Percentiles rank a stretch among this genome's conserved stretches.
Conservation (phyloP, 352 stramenopile genomes). For the Phytopythium litorale region DNA sequence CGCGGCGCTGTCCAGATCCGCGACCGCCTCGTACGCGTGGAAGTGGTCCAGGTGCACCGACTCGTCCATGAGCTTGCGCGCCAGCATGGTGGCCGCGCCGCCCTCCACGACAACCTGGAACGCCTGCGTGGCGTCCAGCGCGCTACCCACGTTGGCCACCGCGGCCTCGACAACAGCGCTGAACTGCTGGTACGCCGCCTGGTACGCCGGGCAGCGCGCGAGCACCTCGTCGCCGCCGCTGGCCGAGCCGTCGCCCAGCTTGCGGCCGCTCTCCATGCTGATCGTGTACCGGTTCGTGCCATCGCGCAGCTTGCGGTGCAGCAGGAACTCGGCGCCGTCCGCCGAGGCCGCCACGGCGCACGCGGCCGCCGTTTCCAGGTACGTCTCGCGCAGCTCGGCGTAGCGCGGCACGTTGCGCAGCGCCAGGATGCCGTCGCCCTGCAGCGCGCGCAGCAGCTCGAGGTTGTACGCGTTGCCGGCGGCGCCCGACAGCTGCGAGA, state of each 20-base stretch:
- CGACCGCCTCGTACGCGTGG: conserved; percentile 58
- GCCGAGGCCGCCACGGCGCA: conserved; percentile 51
- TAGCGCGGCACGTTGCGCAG: conserved; percentile 73
- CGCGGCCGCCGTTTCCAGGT: conserved; percentile 47
- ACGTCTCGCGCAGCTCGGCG: conserved; percentile 38
- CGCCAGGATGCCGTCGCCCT: conserved; percentile 68
- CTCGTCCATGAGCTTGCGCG: conserved; percentile 53
- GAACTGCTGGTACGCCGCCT: conserved; percentile 48
- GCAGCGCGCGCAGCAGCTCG: conserved; percentile 44
- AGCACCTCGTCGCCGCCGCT: conserved; percentile 33
- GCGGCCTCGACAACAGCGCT: conserved; percentile 51
- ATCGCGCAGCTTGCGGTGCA: conserved; percentile 61
- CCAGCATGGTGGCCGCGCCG: conserved; percentile 34
- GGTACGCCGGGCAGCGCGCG: conserved; percentile 49
- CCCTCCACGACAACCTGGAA: conserved; percentile 40
- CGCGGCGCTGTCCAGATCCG: conserved; percentile 1
- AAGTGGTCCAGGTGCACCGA: conserved; percentile 81
- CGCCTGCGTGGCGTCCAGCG: conserved; percentile 49
- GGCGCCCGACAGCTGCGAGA: conserved; percentile 30
- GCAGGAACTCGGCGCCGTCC: conserved; percentile 57
- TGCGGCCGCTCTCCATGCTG: conserved; percentile 53
- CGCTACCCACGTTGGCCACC: conserved; percentile 48
- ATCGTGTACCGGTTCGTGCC: conserved; percentile 74
- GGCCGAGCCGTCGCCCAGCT: conserved; percentile 23
- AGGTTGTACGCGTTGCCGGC: conserved; percentile 25